phyloP scores from a whole-genome alignment of 306 rosid genomes.

The Ammopiptanthus mongolicus region DNA sequence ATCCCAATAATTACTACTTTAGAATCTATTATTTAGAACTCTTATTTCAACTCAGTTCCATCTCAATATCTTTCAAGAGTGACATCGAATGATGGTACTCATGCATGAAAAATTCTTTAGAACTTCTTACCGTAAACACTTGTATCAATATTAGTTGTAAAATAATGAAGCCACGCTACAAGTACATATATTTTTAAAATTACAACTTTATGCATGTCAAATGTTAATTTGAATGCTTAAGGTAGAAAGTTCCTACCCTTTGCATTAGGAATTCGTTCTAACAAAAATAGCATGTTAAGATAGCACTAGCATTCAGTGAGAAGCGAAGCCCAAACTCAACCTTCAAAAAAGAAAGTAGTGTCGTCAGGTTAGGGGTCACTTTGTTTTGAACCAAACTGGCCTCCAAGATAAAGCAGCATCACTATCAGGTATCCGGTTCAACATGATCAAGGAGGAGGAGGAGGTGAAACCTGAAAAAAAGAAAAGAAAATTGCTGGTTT shows the following conservation, averaged over 20 bases:
- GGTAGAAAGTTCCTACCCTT: not conserved
- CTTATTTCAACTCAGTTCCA: not conserved
- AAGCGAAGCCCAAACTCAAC: slow-evolving; percentile 6
- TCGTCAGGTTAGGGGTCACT: slow-evolving; percentile 24
- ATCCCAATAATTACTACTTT: slow-evolving; percentile 26
- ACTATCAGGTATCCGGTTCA: slow-evolving; percentile 31
- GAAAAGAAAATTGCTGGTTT: slow-evolving; percentile 22
- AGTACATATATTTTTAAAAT: too few relatives aligned
- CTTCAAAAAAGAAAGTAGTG: slow-evolving; percentile 33
- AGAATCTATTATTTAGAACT: not conserved
- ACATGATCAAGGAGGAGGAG: slow-evolving; percentile 39
- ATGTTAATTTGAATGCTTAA: not conserved
- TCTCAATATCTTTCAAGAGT: slow-evolving; percentile 8
- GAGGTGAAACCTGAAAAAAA: slow-evolving; percentile 31
- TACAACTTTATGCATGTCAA: too few relatives aligned
- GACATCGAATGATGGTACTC: slow-evolving; percentile 12
- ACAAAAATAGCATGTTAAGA: not conserved
- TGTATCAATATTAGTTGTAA: too few relatives aligned
- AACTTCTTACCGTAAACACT: not conserved
- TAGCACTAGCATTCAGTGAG: not conserved
- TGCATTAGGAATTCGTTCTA: not conserved
- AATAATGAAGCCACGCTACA: not conserved
- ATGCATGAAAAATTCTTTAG: not conserved
- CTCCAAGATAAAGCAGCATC: slow-evolving; percentile 34
- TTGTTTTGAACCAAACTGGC: slow-evolving; percentile 31